A percentile compares a stretch with the other conserved stretches of the same genome.
phyloP scores from a whole-genome alignment of 441 rosid genomes.

The Kokia cookei region DNA sequence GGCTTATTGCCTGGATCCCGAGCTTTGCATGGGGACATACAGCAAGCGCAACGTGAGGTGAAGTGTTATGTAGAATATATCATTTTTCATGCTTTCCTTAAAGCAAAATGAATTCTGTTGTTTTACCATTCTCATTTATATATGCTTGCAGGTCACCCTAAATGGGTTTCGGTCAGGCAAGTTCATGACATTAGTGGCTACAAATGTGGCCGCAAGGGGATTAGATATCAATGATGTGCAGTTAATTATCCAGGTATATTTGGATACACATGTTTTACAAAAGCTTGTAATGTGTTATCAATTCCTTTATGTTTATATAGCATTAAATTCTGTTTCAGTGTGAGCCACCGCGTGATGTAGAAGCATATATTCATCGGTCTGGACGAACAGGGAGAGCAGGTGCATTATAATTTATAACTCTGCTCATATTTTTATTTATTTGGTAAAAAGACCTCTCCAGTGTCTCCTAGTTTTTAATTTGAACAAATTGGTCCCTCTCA shows the following conservation, averaged over 20 bases:
- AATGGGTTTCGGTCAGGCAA: constrained; percentile 86
- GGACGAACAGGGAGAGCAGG: constrained; percentile 99
- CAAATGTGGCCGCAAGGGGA: constrained; percentile 96
- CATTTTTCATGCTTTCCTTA: background rate
- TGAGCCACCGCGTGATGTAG: constrained; percentile 96
- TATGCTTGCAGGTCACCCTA: constrained; percentile 62
- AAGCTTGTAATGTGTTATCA: background rate
- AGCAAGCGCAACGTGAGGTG: constrained; percentile 94
- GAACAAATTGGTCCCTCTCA: no score
- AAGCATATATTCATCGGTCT: constrained; percentile 93
- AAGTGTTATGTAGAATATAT: background rate
- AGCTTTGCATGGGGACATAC: constrained; percentile 88
- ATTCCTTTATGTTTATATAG: constrained; percentile 4
- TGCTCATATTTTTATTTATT: background rate
- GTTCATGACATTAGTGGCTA: constrained; percentile 85
- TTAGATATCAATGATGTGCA: constrained; percentile 95
- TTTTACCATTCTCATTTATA: background rate
- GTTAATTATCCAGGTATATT: constrained; percentile 81
- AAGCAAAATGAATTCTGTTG: background rate
- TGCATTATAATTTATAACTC: constrained; percentile 11
- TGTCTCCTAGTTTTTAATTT: no score
- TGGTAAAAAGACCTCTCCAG: no score
- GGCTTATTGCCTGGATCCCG: constrained; percentile 77
- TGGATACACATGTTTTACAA: background rate
- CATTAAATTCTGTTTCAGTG: constrained; percentile 38